These are phyloP conservation scores for Solanum tarapatanum DNA, from an alignment of 257 asterid genomes.

Conservation along the genomic window DNA sequence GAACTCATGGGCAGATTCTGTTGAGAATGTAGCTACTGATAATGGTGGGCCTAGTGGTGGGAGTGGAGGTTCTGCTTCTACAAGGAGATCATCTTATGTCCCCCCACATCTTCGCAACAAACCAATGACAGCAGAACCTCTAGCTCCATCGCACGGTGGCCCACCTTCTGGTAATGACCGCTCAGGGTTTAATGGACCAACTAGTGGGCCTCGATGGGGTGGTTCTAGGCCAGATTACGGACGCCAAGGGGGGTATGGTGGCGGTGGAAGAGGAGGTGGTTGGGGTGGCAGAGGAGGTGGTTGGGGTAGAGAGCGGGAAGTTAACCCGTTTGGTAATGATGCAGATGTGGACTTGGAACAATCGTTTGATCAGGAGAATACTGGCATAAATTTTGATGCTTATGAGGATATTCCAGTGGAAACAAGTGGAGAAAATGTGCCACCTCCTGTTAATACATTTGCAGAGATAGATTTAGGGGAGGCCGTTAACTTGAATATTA, in stretches of 20 bases:
- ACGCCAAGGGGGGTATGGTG: constrained; percentile 31
- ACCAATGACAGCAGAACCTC: constrained; percentile 29
- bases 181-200: constrained; percentile 39
- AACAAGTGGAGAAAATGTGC: constrained; percentile 76
- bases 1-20: constrained; percentile 84
- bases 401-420: constrained; percentile 91
- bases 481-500: constrained; percentile 58
- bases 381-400: constrained; percentile 80
- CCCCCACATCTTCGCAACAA: constrained; percentile 82
- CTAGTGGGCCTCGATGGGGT: constrained; percentile 43
- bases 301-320: constrained; percentile 60
- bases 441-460: constrained; percentile 73
- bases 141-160: constrained; percentile 39
- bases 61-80: constrained; percentile 35
- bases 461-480: constrained; percentile 85
- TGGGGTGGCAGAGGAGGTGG: constrained; percentile 41
- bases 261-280: constrained; percentile 39
- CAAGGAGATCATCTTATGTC: constrained; percentile 47
- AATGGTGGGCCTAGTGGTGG: constrained; percentile 33
- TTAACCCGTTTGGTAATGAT: constrained; percentile 66
- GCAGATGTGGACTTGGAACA: constrained; percentile 32
- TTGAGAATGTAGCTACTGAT: constrained; percentile 44
- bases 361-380: constrained; percentile 54
- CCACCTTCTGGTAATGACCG: constrained; percentile 45
- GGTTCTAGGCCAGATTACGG: constrained; percentile 53